Base-by-base conservation (phyloP, 2,329 filamentous ascomycete species). In the Beauveria scarabaeidicola region DNA sequence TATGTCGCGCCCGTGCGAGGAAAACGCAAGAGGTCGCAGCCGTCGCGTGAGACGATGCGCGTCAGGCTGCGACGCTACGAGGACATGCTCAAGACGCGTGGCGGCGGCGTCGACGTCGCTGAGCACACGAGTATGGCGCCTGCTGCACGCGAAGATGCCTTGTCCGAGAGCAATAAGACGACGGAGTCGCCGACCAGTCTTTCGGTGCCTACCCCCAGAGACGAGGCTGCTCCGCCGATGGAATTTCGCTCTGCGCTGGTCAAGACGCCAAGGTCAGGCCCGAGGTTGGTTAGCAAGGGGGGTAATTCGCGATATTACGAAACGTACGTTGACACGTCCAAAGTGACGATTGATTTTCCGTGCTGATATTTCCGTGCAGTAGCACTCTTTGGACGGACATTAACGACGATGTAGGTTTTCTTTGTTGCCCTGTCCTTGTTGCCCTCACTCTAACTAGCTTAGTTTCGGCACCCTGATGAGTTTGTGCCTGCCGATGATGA, bases 351-450 rank as follows among this genome's bases (percentile, higher is more conserved):
- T 44, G 48, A 19, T 19, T 3, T n/a, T 89, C 64, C 86, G 83
- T 72, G 5, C 44, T 57, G 29, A 48, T 27, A 8, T 13, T 13
- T 17, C 1, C 3, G 3, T 57, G 1, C 9, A 50, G 55, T 11
- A 87, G 82, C 69, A 84, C 81, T 13, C 87, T 89, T 66, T 89
- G 85, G 85, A 81, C 85, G 17, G 86, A 80, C 61, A 76, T 89
- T 48, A 85, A 81, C 59, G 86, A 88, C 56, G 86, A 89, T 75
- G 82, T 84, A 69, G 62, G 73, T 63, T 60, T 32, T 48, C 29
- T 59, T 50, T 8, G 6, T 32, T 32, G 29, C 29, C 29, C 29
- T 32, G 9, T 29, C 29, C 13, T 11, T 5, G 9, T 11, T 3
- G 25, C 17, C n/a, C 36, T 13, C 7, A 11, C 32, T 36, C 41